Base-by-base conservation (phyloP, 139 green algal genomes). In the Nannochloris sp. region DNA sequence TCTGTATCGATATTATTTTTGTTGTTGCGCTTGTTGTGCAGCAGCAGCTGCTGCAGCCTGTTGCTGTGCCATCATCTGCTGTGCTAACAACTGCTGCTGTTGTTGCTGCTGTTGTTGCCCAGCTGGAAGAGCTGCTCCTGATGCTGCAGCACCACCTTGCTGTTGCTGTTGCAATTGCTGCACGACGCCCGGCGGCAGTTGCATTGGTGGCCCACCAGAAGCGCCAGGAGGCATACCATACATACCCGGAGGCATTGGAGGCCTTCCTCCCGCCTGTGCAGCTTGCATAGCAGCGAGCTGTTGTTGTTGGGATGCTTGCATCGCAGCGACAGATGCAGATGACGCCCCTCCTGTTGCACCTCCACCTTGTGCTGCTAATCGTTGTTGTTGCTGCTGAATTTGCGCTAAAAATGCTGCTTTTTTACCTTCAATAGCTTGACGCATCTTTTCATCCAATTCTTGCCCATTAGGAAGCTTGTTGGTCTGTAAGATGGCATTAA, bases 391-490 rank as follows among this genome's bases (percentile, higher is more conserved):
- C 45, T 58, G 54, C 12, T 61, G 48, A 9, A 70, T 67, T 45
- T 57, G 36, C 6, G 42, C 54, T 14, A 77, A 55, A 54, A 62
- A 71, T 10, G 54, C 25, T 34, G 46, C 37, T 6, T 58, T 58
- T 42, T 71, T 77, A 9, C 67, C 34, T 55, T 77, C 54, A 10
- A 77, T 67, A 3, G 54, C 36, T 46, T 71, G 61, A 6, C 71
- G 57, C 57, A 73, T 70, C 4, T 70, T 19, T 5, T 54, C 27
- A 13, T 46, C 27, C 38, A 78, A 56, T 33, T 53, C 44, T 36
- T 63, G 57, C 27, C 71, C 71, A 39, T 71, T 67, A 3, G 71
- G 71, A 58, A 78, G 58, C 23, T 68, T 59, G n/a, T 60, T 60
- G 1, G 55, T 64, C 27, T 61, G 39, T 7, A 78, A 32, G 7